Evolutionary conservation across 2,329 filamentous ascomycete genomes (phyloP).

Genomic region (Zymoseptoria ardabiliae): DNA sequence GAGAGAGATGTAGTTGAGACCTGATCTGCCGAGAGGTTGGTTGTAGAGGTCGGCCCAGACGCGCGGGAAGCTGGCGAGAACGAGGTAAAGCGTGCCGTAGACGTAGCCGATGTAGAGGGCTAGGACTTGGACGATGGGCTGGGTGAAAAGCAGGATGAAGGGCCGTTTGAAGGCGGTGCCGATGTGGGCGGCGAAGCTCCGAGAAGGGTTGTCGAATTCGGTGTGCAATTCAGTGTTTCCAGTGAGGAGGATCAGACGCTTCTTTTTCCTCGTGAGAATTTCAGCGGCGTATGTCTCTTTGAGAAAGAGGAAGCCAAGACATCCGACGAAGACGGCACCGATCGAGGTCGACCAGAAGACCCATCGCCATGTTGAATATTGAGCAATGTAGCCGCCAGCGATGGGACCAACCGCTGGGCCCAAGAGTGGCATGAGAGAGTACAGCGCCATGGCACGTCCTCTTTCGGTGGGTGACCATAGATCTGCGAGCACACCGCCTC

Average conservation of each 20-base stretch:
- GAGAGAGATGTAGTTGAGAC: slow-evolving; percentile 43
- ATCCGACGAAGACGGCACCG: slow-evolving; percentile 53
- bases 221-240: slow-evolving; percentile 55
- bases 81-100: slow-evolving; percentile 34
- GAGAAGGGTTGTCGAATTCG: slow-evolving; percentile 31
- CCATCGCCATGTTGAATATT: slow-evolving; percentile 64
- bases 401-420: slow-evolving; percentile 61
- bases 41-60: slow-evolving; percentile 27
- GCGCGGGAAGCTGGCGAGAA: slow-evolving; percentile 30
- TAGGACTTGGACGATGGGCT: slow-evolving; percentile 32
- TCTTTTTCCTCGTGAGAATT: slow-evolving; percentile 52
- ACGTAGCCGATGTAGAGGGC: slow-evolving; percentile 34
- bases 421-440: slow-evolving; percentile 56
- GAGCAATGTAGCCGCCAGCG: slow-evolving; percentile 56
- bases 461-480: slow-evolving; percentile 55
- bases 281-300: slow-evolving; percentile 60
- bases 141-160: slow-evolving; percentile 30
- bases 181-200: slow-evolving; percentile 27
- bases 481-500: slow-evolving; percentile 41
- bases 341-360: slow-evolving; percentile 63
- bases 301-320: slow-evolving; percentile 54
- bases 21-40: slow-evolving; percentile 24
- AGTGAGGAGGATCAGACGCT: slow-evolving; percentile 51
- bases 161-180: slow-evolving; percentile 29
- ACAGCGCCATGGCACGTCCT: slow-evolving; percentile 55